Conservation (phyloP, 2,329 filamentous ascomycete genomes). For the Xylariaceae sp. region DNA sequence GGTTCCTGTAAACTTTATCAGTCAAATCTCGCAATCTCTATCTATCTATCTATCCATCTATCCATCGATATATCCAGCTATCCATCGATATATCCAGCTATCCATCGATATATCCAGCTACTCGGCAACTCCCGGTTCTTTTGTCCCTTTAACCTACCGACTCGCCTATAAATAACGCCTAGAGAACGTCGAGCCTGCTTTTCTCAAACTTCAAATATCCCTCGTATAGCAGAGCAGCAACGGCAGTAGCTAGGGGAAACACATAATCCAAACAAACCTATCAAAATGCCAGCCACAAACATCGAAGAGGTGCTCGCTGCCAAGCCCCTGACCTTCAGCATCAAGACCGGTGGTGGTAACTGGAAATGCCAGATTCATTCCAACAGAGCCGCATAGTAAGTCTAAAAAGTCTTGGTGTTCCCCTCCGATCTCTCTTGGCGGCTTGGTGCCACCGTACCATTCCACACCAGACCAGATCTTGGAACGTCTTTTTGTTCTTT, state of each 20-base stretch:
- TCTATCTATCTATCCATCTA: too few species aligned
- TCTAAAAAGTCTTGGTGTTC: constrained; percentile 1
- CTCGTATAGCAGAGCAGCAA: neutral
- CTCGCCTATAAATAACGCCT: too few species aligned
- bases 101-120: too few species aligned
- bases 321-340: constrained; percentile 30
- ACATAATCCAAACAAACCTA: neutral
- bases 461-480: neutral
- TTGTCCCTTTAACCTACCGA: too few species aligned
- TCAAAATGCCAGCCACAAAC: constrained; percentile 29
- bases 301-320: constrained; percentile 26
- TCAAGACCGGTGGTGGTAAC: constrained; percentile 29
- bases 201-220: neutral
- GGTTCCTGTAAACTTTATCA: too few species aligned
- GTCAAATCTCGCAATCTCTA: too few species aligned
- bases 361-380: constrained; percentile 31
- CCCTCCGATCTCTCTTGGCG: neutral
- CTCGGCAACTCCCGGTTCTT: too few species aligned
- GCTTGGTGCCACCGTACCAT: neutral
- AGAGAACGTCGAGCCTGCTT: neutral
- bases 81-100: too few species aligned
- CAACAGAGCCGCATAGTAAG: constrained; percentile 31
- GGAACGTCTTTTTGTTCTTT: neutral
- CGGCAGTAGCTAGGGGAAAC: neutral
- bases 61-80: too few species aligned